phyloP scores from a whole-genome alignment of 1,284 basidiomycete species.

The Flammula alnicola region DNA sequence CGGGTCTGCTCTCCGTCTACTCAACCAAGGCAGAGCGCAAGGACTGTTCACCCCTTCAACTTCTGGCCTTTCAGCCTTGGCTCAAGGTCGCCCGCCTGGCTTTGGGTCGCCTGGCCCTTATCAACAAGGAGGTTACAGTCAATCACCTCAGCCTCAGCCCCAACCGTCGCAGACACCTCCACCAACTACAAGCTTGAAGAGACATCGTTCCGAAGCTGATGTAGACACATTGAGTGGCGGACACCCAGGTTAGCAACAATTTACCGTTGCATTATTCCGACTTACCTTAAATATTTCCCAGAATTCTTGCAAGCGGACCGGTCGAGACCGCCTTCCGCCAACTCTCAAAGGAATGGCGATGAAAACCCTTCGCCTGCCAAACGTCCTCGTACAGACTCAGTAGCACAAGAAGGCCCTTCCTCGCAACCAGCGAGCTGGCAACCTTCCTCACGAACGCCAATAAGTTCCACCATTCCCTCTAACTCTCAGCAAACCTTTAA shows the following conservation, averaged over 20 bases:
- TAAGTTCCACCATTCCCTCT: constrained; percentile 23
- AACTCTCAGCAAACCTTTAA: constrained; percentile 31
- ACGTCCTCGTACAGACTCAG: constrained; percentile 60
- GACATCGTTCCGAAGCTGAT: constrained; percentile 54
- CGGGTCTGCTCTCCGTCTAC: constrained; percentile 75
- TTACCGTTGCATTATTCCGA: neutral
- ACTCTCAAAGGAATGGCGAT: constrained; percentile 50
- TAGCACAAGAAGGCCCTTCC: constrained; percentile 28
- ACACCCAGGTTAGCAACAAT: constrained; percentile 22
- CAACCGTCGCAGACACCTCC: constrained; percentile 64
- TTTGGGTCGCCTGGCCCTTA: constrained; percentile 42
- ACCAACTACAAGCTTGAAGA: constrained; percentile 47
- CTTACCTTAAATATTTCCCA: constrained; percentile 7
- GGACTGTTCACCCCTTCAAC: constrained; percentile 84
- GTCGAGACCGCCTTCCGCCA: constrained; percentile 52
- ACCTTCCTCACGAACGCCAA: constrained; percentile 32
- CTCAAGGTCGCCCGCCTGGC: constrained; percentile 36
- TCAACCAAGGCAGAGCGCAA: constrained; percentile 85
- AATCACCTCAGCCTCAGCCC: constrained; percentile 52
- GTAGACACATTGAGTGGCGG: constrained; percentile 35
- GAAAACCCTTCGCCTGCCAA: constrained; percentile 68
- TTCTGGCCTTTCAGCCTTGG: constrained; percentile 44
- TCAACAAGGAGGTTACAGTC: constrained; percentile 37
- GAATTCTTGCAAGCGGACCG: constrained; percentile 35
- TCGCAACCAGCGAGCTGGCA: constrained; percentile 33